Percentiles rank a stretch among this genome's conserved stretches.
These are phyloP conservation scores for Zymoseptoria passerinii DNA, from an alignment of 2,329 filamentous ascomycete species.

Conservation along the genomic window DNA sequence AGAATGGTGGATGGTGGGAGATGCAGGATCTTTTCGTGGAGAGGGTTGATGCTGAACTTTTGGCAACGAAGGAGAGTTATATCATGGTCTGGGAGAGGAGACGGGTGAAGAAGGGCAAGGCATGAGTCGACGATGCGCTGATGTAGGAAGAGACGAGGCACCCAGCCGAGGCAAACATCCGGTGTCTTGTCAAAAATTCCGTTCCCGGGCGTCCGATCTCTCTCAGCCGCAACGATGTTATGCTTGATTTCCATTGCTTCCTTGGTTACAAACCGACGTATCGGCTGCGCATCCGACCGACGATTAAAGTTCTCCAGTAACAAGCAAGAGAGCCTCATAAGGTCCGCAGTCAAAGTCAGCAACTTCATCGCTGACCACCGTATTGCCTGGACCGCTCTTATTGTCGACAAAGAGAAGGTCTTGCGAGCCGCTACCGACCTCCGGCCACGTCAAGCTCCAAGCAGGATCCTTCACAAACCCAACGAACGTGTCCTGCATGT, in stretches of 20 bases:
- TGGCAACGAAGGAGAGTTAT: conserved; percentile 92
- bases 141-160: neutral
- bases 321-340: neutral
- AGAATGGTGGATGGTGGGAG: conserved; percentile 79
- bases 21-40: conserved; percentile 93
- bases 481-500: neutral
- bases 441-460: neutral
- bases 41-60: conserved; percentile 74
- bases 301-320: neutral
- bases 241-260: too few relatives aligned
- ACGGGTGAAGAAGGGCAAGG: conserved; percentile 27
- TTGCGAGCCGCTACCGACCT: neutral
- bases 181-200: too few relatives aligned
- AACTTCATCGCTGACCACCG: neutral
- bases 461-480: neutral
- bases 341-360: neutral
- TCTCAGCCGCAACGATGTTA: too few relatives aligned
- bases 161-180: too few relatives aligned
- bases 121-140: neutral
- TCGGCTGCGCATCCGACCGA: too few relatives aligned
- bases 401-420: neutral
- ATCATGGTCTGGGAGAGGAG: conserved; percentile 92
- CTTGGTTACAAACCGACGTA: too few relatives aligned
- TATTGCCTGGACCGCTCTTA: neutral
- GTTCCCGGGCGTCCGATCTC: too few relatives aligned